Base-by-base conservation (phyloP, 139 green algal genomes). In the Deuterostichococcus epilithicus region DNA sequence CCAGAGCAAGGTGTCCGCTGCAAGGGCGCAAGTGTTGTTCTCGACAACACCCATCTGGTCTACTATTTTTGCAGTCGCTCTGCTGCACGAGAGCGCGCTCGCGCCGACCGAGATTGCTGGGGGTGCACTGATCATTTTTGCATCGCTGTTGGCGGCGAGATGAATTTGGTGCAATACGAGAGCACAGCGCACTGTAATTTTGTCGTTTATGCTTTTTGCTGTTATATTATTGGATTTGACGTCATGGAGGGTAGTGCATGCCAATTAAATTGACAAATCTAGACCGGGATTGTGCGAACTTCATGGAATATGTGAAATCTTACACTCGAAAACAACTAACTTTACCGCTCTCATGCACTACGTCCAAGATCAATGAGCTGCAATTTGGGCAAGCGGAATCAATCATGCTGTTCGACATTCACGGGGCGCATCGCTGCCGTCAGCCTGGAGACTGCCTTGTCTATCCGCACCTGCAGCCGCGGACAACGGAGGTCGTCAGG, bases 381-480 rank as follows among this genome's bases (percentile, higher is more conserved):
- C 65, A 38, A 36, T 33, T 30, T 70, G 25, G 35, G 65, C 26
- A 30, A 70, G 23, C 65, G 65, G 25, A 30, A 30, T 23, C 35
- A 38, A 33, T 70, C 15, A 33, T n/a, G 5, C 32, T 38, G 65
- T 4, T 70, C 32, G 13, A 70, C 32, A 23, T 10, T 4, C 2
- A 37, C 72, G 18, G 78, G 78, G 1, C 33, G 36, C 78, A 83
- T 68, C 35, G 73, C 73, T 15, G 70, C 67, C 34, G 68, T 37
- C 2, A 83, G 47, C 30, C 78, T 76, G 30, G 47, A 15, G 77
- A 96, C 84, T 1, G 90, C 90, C 38, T 81, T 79, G 1, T 81
- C 66, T n/a, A 96, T 78, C 33, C 91, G 77, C 30, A 73, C 58
- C 75, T 94, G 44, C 65, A n/a, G 10, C 26, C 52, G 52, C 8